These are phyloP conservation scores for Hyaloperonospora arabidopsidis DNA, from an alignment of 352 stramenopile species.

Conservation along the genomic window DNA sequence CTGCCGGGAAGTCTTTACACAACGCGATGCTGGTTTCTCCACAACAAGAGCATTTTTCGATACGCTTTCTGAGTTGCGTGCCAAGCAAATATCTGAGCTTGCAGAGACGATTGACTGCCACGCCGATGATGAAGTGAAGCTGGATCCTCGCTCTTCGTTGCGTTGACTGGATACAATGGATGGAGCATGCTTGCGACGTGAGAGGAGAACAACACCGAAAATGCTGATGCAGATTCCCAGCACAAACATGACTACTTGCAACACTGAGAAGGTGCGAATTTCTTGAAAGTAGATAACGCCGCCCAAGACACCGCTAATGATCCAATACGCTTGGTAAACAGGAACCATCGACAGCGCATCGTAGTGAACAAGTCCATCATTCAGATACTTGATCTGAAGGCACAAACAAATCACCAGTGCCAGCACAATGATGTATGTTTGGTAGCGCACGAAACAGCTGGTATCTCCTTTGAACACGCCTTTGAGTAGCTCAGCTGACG, in stretches of 20 bases:
- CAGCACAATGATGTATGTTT: conserved; percentile 61
- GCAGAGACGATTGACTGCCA: conserved; percentile 10
- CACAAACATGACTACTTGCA: conserved; percentile 80
- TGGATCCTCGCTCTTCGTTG: conserved; percentile 58
- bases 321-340: conserved; percentile 86
- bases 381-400: conserved; percentile 76
- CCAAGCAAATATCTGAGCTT: conserved; percentile 11
- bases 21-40: conserved; percentile 5
- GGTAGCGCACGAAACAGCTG: conserved; percentile 44
- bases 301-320: conserved; percentile 82
- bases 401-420: conserved; percentile 54
- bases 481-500: conserved; percentile 68
- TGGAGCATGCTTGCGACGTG: conserved; percentile 50
- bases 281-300: conserved; percentile 90
- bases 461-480: conserved; percentile 54
- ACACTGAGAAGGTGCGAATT: conserved; percentile 62
- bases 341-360: conserved; percentile 80
- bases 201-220: conserved; percentile 76
- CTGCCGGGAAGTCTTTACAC: conserved; percentile 9
- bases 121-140: conserved; percentile 40
- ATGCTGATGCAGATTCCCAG: conserved; percentile 75
- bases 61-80: conserved; percentile 12
- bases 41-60: conserved; percentile 3
- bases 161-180: conserved; percentile 32
- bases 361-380: conserved; percentile 65